Base-by-base conservation (phyloP, 164 flowering plant species). In the Sextonia rubra region DNA sequence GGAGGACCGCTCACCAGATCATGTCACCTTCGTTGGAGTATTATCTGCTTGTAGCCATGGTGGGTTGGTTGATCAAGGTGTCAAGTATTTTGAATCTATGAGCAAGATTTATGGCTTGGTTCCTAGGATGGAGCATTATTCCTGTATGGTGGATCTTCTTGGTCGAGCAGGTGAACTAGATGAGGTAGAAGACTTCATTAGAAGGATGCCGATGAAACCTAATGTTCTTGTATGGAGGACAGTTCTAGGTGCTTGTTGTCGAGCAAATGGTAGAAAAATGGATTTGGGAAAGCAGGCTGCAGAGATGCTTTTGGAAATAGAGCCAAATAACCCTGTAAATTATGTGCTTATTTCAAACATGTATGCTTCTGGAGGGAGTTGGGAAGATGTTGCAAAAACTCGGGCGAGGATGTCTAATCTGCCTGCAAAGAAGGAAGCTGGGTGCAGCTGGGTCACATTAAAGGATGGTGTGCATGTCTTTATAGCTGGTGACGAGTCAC, bases 1-100 rank as follows among this genome's bases (percentile, higher is more conserved):
- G 26, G 78, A 77, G 37, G 92, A 85, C 64, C 90, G 80, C 70
- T 48, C 58, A 22, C 98, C 97, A 12, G 96, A 92, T 82, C 92
- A 88, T 76, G 97, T 92, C 60, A 94, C 98, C 0, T 92, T 94
- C 78, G 96, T 94, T n/a, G 98, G 97, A 47, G 92, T 92, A 52
- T 80, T 94, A 71, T 92, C 98, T 20, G 98, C 97, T 60, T 94
- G 98, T 82, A 92, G 98, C 81, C 98, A 94, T 74, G 88, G 80
- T 12, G 97, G 98, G 0, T 78, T 90, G 79, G 90, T 90, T 15
- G 80, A 82, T n/a, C 83, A 86, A 77, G 97, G 93, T 1, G 76
- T 85, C 32, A 67, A 80, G 47, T 87, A 89, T 82, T 94, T 94
- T 65, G 83, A 86, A 47, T 92, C 91, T 30, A 94, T 94, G 97